Evolutionary conservation across 192 early-diverging fungal species (phyloP).

Genomic region (Coemansia sp.): DNA sequence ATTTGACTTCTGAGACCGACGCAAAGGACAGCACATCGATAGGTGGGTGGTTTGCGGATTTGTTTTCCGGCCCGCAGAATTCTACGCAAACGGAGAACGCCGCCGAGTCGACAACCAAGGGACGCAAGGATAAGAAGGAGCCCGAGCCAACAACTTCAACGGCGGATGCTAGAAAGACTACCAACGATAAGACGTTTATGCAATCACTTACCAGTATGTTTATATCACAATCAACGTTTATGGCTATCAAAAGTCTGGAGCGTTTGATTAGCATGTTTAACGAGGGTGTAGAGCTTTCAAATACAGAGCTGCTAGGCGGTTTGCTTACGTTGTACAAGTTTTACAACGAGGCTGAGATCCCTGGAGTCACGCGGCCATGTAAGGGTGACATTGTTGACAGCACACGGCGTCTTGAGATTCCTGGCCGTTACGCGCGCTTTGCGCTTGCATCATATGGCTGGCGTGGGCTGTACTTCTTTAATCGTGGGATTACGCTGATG

Average conservation of each 20-base stretch:
- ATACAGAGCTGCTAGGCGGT: constrained; percentile 62
- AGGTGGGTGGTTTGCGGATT: constrained; percentile 38
- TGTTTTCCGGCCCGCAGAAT: constrained; percentile 20
- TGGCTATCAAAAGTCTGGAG: constrained; percentile 49
- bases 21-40: constrained; percentile 6
- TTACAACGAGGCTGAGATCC: constrained; percentile 53
- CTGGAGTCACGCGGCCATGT: constrained; percentile 39
- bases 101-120: neutral
- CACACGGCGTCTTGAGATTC: constrained; percentile 51
- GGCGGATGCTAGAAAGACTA: constrained; percentile 5
- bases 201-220: constrained; percentile 53
- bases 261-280: constrained; percentile 55
- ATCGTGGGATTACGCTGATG: constrained; percentile 66
- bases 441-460: constrained; percentile 70
- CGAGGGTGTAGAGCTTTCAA: constrained; percentile 70
- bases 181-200: constrained; percentile 44
- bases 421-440: constrained; percentile 59
- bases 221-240: constrained; percentile 49
- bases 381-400: constrained; percentile 31
- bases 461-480: constrained; percentile 71
- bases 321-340: constrained; percentile 67
- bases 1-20: neutral
- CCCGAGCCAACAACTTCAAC: neutral
- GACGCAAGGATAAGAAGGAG: neutral
- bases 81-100: constrained; percentile 1